A percentile compares a stretch with the other conserved stretches of the same genome.
These are phyloP conservation scores for button mushroom (Agaricus bisporus) DNA, from an alignment of 768 basidiomycete genomes.

Conservation along the genomic window DNA sequence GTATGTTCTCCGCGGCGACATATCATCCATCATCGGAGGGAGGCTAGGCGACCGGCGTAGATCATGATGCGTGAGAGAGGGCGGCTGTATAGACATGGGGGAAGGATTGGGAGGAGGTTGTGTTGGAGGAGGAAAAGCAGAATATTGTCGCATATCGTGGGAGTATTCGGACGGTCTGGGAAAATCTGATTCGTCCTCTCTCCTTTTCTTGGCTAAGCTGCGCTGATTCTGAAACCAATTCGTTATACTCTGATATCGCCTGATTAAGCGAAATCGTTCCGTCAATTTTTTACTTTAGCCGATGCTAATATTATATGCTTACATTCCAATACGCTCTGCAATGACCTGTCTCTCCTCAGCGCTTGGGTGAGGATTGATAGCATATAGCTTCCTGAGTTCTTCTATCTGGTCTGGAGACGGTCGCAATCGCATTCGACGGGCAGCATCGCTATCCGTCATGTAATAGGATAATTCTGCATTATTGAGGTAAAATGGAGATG, in stretches of 20 bases:
- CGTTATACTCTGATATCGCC: conserved; percentile 74
- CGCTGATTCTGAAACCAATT: conserved; percentile 90
- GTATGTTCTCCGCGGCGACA: conserved; percentile 31
- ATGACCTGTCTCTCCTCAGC: conserved; percentile 61
- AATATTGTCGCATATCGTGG: conserved; percentile 31
- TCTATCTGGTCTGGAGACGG: conserved; percentile 62
- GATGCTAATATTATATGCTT: conserved; percentile 28
- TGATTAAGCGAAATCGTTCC: conserved; percentile 30
- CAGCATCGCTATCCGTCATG: conserved; percentile 38
- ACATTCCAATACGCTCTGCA: conserved; percentile 72
- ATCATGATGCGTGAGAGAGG: conserved; percentile 20
- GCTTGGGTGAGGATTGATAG: conserved; percentile 58
- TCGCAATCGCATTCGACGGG: conserved; percentile 43
- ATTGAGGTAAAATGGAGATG: conserved; percentile 31
- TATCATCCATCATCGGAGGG: conserved; percentile 31
- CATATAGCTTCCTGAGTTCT: conserved; percentile 62
- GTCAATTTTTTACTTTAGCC: conserved; percentile 20
- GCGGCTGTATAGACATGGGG: conserved; percentile 21
- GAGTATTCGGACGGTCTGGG: conserved; percentile 26
- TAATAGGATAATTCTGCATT: conserved; percentile 45
- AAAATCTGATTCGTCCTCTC: conserved; percentile 45
- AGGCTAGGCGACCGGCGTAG: conserved; percentile 31
- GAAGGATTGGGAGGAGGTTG: conserved; percentile 28
- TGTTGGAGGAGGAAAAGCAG: conserved; percentile 43
- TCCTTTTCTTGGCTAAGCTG: conserved; percentile 67